Conservation (phyloP, 1,139 yeast genomes). For the Debaryomyces robertsiae region DNA sequence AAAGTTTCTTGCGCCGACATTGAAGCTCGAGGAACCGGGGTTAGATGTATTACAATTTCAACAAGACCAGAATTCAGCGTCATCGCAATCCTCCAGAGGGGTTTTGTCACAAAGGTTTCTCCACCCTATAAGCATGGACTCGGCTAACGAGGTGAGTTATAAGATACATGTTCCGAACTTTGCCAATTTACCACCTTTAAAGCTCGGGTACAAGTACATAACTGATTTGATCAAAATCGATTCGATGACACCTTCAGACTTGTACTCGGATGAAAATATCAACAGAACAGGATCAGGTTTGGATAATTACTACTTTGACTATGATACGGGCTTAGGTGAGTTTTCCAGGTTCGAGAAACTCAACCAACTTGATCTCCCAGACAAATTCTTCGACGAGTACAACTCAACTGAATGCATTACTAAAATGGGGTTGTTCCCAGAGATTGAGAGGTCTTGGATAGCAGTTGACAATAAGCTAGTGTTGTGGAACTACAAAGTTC, state of each 20-base stretch:
- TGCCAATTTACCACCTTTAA: constrained; percentile 45
- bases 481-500: constrained; percentile 77
- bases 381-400: constrained; percentile 75
- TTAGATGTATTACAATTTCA: constrained; percentile 43
- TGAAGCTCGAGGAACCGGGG: constrained; percentile 34
- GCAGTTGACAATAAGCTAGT: constrained; percentile 79
- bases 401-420: constrained; percentile 68
- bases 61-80: constrained; percentile 28
- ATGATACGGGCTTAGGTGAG: constrained; percentile 45
- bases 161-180: constrained; percentile 49
- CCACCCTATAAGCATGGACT: constrained; percentile 40
- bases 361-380: constrained; percentile 75
- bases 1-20: constrained; percentile 39
- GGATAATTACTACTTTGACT: constrained; percentile 48
- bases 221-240: constrained; percentile 49
- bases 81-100: constrained; percentile 30
- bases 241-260: constrained; percentile 48
- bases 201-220: constrained; percentile 47
- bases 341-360: constrained; percentile 81
- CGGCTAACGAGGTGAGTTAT: constrained; percentile 46
- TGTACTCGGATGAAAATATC: constrained; percentile 42
- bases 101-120: constrained; percentile 36
- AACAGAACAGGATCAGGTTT: constrained; percentile 42
- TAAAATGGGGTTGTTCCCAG: constrained; percentile 83
- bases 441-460: constrained; percentile 84